These are phyloP conservation scores for Geotrichum europaeum DNA, from an alignment of 1,139 yeast genomes.

Conservation along the genomic window DNA sequence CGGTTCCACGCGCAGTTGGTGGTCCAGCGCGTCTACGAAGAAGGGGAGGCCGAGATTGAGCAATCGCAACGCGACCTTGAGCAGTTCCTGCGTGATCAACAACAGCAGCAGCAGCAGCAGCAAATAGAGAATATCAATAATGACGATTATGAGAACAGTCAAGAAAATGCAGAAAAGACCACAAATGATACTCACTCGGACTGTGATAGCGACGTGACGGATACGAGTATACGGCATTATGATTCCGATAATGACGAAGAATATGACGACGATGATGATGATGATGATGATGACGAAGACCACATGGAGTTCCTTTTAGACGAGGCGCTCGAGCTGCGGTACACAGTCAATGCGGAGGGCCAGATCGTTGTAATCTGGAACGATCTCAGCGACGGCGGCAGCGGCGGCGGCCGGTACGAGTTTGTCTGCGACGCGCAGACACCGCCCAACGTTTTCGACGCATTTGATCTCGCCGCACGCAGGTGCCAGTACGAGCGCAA, in stretches of 20 bases:
- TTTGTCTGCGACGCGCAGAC: constrained; percentile 64
- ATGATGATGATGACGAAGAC: constrained; percentile 44
- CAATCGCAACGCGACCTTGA: background rate
- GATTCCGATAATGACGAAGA: constrained; percentile 44
- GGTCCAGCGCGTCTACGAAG: constrained; percentile 62
- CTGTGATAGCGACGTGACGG: background rate
- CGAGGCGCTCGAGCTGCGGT: constrained; percentile 49
- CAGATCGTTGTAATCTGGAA: constrained; percentile 65
- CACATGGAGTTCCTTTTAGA: constrained; percentile 66
- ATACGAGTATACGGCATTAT: background rate
- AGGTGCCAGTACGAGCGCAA: constrained; percentile 74
- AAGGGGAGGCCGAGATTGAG: constrained; percentile 53
- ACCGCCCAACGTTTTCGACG: constrained; percentile 50
- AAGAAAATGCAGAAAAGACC: background rate
- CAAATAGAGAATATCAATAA: background rate
- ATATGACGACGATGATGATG: constrained; percentile 34
- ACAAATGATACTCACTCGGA: background rate
- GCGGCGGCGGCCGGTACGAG: constrained; percentile 68
- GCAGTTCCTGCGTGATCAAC: background rate
- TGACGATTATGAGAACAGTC: background rate
- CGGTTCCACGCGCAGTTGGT: constrained; percentile 66
- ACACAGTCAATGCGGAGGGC: constrained; percentile 40
- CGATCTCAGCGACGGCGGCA: constrained; percentile 69
- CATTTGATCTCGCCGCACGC: constrained; percentile 59
- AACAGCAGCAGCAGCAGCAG: too few relatives aligned